Base-by-base conservation (phyloP, 371 early-diverging fungal genomes). In the Nematocida parisii region DNA sequence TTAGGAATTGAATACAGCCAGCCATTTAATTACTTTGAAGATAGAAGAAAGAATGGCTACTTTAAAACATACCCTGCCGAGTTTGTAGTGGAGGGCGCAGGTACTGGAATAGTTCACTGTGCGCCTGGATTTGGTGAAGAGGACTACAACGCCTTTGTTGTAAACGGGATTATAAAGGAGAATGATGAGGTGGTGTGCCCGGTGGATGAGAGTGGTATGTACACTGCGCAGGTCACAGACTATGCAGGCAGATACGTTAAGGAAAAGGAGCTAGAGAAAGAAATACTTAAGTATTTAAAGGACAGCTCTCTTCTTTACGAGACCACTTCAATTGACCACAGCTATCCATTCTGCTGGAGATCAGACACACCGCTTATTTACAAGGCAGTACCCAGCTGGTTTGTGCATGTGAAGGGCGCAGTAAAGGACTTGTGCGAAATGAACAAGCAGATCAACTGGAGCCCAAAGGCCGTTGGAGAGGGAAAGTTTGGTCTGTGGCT, bases 51-150 rank as follows among this genome's bases (percentile, higher is more conserved):
- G 61, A 91, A 89, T 64, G 90, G 89, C 46, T 95, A 92, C 55
- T 98, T 93, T 90, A 90, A 90, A 83, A 92, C 98, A 66, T 85
- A 94, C 80, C 44, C 24, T 56, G 98, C 96, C 84, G 89, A 87
- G 27, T 98, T 96, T 86, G 97, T 99, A 60, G 93, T 94, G 44
- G 93, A 94, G 77, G 91, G 91, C 72, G 91, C 91, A 81, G 99
- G 99, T 90, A 98, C 99, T 20, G 99, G 99, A 84, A 92, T 99
- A 86, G 99, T 99, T 20, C 99, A 98, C 89, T 92, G 92, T 84
- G 94, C 99, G 18, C 99, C 99, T 46, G 98, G 93, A 20, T 99
- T 96, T 90, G 99, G 99, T 89, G 99, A 97, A 87, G 98, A 98
- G 90, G 99, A 99, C 92, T 93, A 93, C 90, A 93, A 96, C 73